Evolutionary conservation across 116 monocot species (phyloP).

Genomic region (Thalassia testudinum): DNA sequence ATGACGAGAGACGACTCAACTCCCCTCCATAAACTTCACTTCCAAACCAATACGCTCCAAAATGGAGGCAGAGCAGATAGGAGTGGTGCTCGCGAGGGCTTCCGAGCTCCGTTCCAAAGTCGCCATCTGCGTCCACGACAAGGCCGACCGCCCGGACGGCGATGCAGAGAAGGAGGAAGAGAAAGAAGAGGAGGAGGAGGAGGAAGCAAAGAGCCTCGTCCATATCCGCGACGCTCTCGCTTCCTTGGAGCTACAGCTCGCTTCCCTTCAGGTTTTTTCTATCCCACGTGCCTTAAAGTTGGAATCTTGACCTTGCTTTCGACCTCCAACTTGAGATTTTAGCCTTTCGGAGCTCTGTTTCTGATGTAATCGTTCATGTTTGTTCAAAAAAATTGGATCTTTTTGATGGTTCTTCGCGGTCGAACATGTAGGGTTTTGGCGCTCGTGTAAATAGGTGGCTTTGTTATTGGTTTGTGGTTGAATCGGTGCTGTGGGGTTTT

Average conservation of each 20-base stretch:
- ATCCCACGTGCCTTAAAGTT: too few relatives aligned
- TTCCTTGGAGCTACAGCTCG: constrained; percentile 33
- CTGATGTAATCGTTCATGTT: background rate
- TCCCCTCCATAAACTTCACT: background rate
- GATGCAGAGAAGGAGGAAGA: background rate
- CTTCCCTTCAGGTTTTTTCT: constrained; percentile 32
- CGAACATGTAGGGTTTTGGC: background rate
- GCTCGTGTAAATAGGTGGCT: background rate
- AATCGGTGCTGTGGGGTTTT: too few relatives aligned
- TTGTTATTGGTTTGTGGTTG: too few relatives aligned
- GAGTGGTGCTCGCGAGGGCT: constrained; percentile 20
- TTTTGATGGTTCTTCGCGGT: background rate
- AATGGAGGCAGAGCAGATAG: constrained; percentile 27
- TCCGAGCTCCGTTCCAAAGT: constrained; percentile 31
- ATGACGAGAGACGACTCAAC: background rate
- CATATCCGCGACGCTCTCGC: constrained; percentile 28
- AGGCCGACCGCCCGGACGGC: background rate
- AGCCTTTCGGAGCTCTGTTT: background rate
- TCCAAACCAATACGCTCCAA: background rate
- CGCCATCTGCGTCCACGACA: constrained; percentile 11
- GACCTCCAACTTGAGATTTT: background rate
- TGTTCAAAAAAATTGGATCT: background rate
- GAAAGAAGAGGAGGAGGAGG: constrained; percentile 5
- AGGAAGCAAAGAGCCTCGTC: constrained; percentile 17
- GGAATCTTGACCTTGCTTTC: too few relatives aligned